Base-by-base conservation (phyloP, 2,329 filamentous ascomycete genomes). In the Daldinia eschscholtzii region DNA sequence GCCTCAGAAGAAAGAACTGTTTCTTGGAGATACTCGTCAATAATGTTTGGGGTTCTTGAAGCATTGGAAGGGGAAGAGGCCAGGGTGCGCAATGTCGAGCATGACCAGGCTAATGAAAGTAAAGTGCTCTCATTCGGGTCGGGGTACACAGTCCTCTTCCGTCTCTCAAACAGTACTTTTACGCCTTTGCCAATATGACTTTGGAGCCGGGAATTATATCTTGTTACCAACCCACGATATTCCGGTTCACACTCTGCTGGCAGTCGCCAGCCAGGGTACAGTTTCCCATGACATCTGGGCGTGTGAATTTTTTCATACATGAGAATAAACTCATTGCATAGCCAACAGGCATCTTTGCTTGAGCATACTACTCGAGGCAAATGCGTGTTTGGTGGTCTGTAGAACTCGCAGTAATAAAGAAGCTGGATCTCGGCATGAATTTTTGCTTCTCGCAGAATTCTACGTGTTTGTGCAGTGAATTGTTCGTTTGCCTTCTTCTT, bases 371-470 rank as follows among this genome's bases (percentile, higher is more conserved):
- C 79, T 18, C 83, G 79, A 33, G 72, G 76, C 10, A 72, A 35
- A 4, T 3, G 68, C 0, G 50, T 4, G 4, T 55, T 39, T 4
- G 64, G 59, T 0, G 66, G n/a, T 2, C 73, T 57, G 33, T 78
- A 67, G 2, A 76, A 56, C 57, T 84, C 80, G 61, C 80, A 84
- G 67, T 83, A 79, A 57, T 79, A 81, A 7, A 86, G 65, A 20
- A 87, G 79, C 65, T 86, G 84, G 28, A 87, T 80, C 72, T 87
- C 84, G 3, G 84, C 84, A 66, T 87, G 85, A 26, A 86, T 78
- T 57, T 79, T 82, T n/a, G 75, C 76, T 1, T 77, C 70, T 3
- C 58, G 33, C 1, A 76, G 48, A 0, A 66, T 74, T 6, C 61
- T 61, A 5, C 53, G 63, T 10, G 75, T 58, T 10, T 72, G 63